These are phyloP conservation scores for Ophiostoma australiae DNA, from an alignment of 2,329 filamentous ascomycete genomes.

Conservation along the genomic window DNA sequence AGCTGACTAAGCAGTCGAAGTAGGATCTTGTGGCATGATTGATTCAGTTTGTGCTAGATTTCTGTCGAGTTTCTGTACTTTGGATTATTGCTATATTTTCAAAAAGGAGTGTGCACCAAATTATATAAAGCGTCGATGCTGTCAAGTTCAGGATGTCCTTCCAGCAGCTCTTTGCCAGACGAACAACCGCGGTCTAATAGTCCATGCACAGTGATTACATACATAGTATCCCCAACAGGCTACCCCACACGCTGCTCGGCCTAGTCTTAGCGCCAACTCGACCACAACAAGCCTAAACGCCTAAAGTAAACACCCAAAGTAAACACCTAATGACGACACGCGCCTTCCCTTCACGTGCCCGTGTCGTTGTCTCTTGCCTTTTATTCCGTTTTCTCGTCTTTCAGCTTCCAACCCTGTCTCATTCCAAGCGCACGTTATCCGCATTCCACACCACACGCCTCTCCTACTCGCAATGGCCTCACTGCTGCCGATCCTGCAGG, in stretches of 20 bases:
- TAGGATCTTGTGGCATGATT: not conserved
- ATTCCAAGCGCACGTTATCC: not conserved
- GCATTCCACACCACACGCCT: not conserved
- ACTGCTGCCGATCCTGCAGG: conserved; percentile 52
- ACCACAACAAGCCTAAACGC: not conserved
- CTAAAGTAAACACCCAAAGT: not conserved
- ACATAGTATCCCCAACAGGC: not conserved
- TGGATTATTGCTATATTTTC: too few relatives aligned
- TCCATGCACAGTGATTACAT: too few relatives aligned
- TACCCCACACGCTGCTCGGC: not conserved
- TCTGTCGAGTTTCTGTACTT: too few relatives aligned
- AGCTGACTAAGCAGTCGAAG: not conserved
- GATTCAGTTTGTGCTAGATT: too few relatives aligned
- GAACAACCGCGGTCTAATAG: too few relatives aligned
- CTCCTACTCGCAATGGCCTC: conserved; percentile 42
- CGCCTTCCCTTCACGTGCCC: not conserved
- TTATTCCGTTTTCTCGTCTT: not conserved
- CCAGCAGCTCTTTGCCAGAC: too few relatives aligned
- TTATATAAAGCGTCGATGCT: not conserved
- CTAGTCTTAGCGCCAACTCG: not conserved
- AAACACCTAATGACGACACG: conserved; percentile 13
- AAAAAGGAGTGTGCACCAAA: too few relatives aligned
- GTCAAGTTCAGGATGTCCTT: too few relatives aligned
- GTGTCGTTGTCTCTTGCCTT: not conserved
- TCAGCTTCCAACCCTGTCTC: not conserved